Conservation (phyloP, 2,329 filamentous ascomycete genomes). For the Aspergillus sp. region DNA sequence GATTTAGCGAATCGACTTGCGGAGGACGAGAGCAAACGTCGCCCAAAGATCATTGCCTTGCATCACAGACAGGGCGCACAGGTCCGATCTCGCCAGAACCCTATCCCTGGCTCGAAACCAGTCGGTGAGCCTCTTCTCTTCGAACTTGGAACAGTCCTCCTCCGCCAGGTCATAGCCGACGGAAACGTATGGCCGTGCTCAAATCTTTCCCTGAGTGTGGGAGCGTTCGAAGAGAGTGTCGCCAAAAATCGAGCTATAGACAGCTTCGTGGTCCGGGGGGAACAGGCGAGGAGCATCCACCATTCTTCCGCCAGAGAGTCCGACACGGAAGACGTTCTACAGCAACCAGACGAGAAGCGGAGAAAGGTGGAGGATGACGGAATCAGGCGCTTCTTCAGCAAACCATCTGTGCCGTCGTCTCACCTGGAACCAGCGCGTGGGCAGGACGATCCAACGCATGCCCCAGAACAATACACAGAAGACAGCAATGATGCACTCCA, state of each 20-base stretch:
- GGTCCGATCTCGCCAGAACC: conserved; percentile 62
- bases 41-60: conserved; percentile 76
- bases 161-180: conserved; percentile 68
- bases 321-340: conserved; percentile 6
- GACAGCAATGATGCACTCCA: too few species aligned
- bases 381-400: conserved; percentile 52
- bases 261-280: conserved; percentile 65
- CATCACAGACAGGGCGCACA: conserved; percentile 69
- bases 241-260: conserved; percentile 79
- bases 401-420: conserved; percentile 17
- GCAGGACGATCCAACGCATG: too few species aligned
- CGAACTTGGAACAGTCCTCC: conserved; percentile 63
- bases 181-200: conserved; percentile 79
- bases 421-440: conserved; percentile 7
- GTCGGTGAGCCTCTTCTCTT: conserved; percentile 66
- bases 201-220: conserved; percentile 80
- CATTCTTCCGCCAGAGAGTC: conserved; percentile 11
- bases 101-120: conserved; percentile 65
- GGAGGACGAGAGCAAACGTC: conserved; percentile 82
- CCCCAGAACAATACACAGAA: too few species aligned
- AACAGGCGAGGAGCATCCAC: conserved; percentile 43
- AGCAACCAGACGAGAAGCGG: conserved; percentile 30
- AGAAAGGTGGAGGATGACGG: conserved; percentile 40
- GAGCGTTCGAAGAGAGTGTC: conserved; percentile 84
- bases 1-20: conserved; percentile 86